Evolutionary conservation across 2,329 filamentous ascomycete genomes (phyloP), one percentile per base, ranked within the genome.

Genomic region (Exophiala viscosa): DNA sequence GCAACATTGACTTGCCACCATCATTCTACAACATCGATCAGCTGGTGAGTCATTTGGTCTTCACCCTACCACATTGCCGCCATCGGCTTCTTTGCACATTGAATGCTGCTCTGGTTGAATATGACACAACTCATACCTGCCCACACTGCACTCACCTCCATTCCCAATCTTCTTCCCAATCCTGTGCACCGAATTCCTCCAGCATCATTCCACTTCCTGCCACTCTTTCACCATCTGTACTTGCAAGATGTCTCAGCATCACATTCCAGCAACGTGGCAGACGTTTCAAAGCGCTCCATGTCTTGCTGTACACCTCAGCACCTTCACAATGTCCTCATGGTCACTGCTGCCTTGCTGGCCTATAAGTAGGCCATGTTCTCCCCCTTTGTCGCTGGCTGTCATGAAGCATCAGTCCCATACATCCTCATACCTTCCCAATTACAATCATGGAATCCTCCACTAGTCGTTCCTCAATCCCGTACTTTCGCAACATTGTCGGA

Each of bases 401-500:
- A 18, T 23, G 7, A 39, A 39, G 8, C 40, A 11, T 23, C 13
- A 18, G 14, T 14, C 40, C 40, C 34, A 40, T 40, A 40, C 38
- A 15, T 17, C 14, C 7, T 15, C 38, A n/a, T 23, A 10, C 20
- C n/a, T 31, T 28, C 10, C 18, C 11, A 23, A 9, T n/a, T 2
- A 14, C 48, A 39, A 8, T 8, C 48, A 45, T 35, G 14, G 15
- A 23, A 9, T 45, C 43, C 13, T 10, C 18, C 11, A 14, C n/a
- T n/a, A 11, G 3, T 38, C 38, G 15, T n/a, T 10, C 32, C 13
- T 15, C 34, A 20, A 15, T 49, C 15, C 23, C 47, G 2, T 54
- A 65, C 33, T 61, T 65, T 32, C 60, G 65, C n/a, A 57, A 63
- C 43, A 58, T 67, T 48, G 48, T 57, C 18, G 40, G 61, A n/a